phyloP scores from a whole-genome alignment of 768 basidiomycete genomes.

The Plicaturopsis crispa region DNA sequence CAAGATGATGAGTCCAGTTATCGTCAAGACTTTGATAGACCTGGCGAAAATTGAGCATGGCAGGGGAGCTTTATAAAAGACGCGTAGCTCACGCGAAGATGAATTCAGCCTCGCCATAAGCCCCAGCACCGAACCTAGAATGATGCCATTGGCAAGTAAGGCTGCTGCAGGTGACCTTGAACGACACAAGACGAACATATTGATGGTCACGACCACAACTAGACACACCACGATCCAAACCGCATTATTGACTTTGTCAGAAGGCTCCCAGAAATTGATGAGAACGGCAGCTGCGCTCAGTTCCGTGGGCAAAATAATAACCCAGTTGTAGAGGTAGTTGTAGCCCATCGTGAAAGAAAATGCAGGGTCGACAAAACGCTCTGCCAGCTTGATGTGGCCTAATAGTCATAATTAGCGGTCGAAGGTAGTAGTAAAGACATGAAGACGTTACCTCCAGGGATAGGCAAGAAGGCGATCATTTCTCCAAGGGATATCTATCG shows the following conservation, averaged over 20 bases:
- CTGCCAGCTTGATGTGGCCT: slow-evolving; percentile 74
- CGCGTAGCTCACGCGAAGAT: slow-evolving; percentile 51
- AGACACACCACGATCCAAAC: slow-evolving; percentile 78
- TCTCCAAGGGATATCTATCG: slow-evolving; percentile 35
- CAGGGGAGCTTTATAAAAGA: slow-evolving; percentile 1
- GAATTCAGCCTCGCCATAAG: slow-evolving; percentile 83
- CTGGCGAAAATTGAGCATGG: slow-evolving; percentile 14
- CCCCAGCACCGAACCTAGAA: slow-evolving; percentile 27
- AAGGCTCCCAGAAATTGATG: slow-evolving; percentile 61
- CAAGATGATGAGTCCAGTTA: slow-evolving; percentile 63
- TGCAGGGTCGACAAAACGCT: slow-evolving; percentile 75
- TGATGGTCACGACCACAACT: slow-evolving; percentile 69
- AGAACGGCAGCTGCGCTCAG: slow-evolving; percentile 70
- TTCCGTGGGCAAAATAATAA: slow-evolving; percentile 64
- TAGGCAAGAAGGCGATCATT: slow-evolving; percentile 73
- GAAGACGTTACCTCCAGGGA: slow-evolving; percentile 72
- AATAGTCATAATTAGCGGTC: too few species aligned
- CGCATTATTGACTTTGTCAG: slow-evolving; percentile 47
- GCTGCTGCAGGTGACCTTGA: background rate
- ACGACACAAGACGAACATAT: slow-evolving; percentile 48
- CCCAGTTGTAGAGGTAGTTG: slow-evolving; percentile 55
- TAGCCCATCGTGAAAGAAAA: slow-evolving; percentile 51
- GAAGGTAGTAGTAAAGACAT: too few species aligned
- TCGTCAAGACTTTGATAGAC: slow-evolving; percentile 87
- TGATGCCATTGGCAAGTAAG: background rate